These are phyloP conservation scores for Durio zibethinus DNA, from an alignment of 345 rosid genomes.

Conservation along the genomic window DNA sequence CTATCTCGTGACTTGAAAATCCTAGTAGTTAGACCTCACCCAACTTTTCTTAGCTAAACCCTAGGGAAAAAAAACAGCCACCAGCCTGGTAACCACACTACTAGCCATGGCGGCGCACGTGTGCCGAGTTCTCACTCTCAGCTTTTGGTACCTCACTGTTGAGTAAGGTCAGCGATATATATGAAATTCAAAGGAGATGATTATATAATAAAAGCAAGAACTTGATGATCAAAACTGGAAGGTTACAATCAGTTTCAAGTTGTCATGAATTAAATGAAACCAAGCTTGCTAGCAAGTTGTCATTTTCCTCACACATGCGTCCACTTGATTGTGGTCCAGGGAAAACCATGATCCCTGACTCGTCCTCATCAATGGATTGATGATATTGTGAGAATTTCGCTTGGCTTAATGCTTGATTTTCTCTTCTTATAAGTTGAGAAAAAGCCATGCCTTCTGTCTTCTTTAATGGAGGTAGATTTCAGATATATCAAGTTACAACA, in stretches of 20 bases:
- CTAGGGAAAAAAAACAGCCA: not conserved
- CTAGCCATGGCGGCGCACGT: not conserved
- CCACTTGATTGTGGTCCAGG: constrained; percentile 27
- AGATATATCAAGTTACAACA: not conserved
- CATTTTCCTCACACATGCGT: constrained; percentile 18
- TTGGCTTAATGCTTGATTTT: not conserved
- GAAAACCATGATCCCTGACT: not conserved
- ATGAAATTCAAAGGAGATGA: not conserved
- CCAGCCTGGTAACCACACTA: too few species aligned
- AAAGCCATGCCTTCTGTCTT: not conserved
- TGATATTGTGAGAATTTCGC: not conserved
- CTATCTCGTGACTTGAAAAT: not conserved
- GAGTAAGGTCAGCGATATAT: constrained; percentile 6
- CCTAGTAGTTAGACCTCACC: not conserved
- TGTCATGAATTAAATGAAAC: constrained; percentile 6
- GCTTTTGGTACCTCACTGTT: not conserved
- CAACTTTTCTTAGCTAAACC: not conserved
- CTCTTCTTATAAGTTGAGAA: not conserved
- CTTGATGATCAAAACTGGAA: not conserved
- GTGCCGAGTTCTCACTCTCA: not conserved
- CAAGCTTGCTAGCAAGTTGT: constrained; percentile 16
- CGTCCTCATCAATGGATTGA: not conserved
- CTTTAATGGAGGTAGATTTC: not conserved
- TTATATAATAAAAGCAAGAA: not conserved
- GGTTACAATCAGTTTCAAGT: constrained; percentile 6